Evolutionary conservation across 495 filamentous ascomycete species (phyloP).

Genomic region (Annulohypoxylon nitens): DNA sequence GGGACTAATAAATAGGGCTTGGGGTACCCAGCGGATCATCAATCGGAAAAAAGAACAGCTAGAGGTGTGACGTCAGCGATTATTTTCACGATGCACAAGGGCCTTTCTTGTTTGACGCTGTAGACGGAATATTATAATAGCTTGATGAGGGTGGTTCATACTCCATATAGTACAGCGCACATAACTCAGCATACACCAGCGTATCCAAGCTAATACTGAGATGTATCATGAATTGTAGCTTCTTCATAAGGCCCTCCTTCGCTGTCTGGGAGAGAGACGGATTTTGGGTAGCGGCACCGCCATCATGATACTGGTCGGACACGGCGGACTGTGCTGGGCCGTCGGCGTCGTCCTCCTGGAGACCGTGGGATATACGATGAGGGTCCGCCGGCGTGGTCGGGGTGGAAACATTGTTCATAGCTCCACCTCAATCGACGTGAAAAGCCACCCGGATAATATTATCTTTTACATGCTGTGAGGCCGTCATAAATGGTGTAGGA

Average conservation of each 20-base stretch:
- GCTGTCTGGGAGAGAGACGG: constrained; percentile 47
- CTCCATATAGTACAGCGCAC: constrained; percentile 92
- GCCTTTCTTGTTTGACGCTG: constrained; percentile 1
- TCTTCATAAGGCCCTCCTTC: constrained; percentile 65
- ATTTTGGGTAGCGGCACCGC: constrained; percentile 32
- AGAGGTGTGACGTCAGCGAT: constrained; percentile 30
- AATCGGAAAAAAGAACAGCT: constrained; percentile 85
- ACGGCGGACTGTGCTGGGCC: constrained; percentile 45
- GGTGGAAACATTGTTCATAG: constrained; percentile 77
- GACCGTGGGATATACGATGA: constrained; percentile 51
- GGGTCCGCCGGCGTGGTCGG: constrained; percentile 66
- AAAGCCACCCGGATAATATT: constrained; percentile 44
- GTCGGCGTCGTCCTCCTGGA: constrained; percentile 49
- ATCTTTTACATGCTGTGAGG: constrained; percentile 52
- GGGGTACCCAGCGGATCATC: constrained; percentile 74
- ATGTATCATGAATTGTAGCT: constrained; percentile 74
- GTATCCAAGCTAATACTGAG: constrained; percentile 81
- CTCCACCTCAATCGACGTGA: constrained; percentile 60
- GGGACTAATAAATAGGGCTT: constrained; percentile 83
- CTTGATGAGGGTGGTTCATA: constrained; percentile 58
- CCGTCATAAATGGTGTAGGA: constrained; percentile 35
- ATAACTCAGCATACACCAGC: constrained; percentile 83
- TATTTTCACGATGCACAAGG: neutral
- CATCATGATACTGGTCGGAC: constrained; percentile 41
- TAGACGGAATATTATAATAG: neutral